These are phyloP conservation scores for Pleurotus citrinopileatus DNA, from an alignment of 768 basidiomycete genomes.

Conservation along the genomic window DNA sequence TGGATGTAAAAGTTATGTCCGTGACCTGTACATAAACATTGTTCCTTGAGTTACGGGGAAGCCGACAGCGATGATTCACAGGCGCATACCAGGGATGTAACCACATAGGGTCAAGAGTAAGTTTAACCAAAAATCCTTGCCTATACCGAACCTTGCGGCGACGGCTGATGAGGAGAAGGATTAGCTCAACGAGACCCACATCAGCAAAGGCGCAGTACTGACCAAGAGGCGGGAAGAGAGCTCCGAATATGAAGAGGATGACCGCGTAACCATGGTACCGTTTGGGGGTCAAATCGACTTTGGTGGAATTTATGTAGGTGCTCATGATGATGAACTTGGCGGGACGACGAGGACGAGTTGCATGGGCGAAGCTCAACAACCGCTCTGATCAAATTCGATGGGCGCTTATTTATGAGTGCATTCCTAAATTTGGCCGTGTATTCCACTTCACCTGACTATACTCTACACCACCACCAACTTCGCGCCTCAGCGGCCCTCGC, in stretches of 20 bases:
- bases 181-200: too few relatives aligned
- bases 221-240: slow-evolving; percentile 91
- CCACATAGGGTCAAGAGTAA: slow-evolving; percentile 85
- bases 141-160: slow-evolving; percentile 89
- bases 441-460: too few relatives aligned
- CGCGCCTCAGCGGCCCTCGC: neutral
- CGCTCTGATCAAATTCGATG: neutral
- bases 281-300: slow-evolving; percentile 63
- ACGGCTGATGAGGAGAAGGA: slow-evolving; percentile 65
- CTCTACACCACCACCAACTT: too few relatives aligned
- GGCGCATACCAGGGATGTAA: slow-evolving; percentile 59
- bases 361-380: neutral
- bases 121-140: slow-evolving; percentile 90
- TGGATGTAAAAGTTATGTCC: slow-evolving; percentile 93
- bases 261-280: slow-evolving; percentile 80
- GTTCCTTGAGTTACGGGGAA: neutral
- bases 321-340: slow-evolving; percentile 11
- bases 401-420: neutral
- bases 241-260: slow-evolving; percentile 84
- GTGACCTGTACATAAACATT: slow-evolving; percentile 52
- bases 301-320: slow-evolving; percentile 37
- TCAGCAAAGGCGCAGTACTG: slow-evolving; percentile 19
- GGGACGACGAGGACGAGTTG: neutral
- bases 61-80: slow-evolving; percentile 1
- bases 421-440: too few relatives aligned